Evolutionary conservation across 345 rosid species (phyloP).

Genomic region (Anacardium occidentale): DNA sequence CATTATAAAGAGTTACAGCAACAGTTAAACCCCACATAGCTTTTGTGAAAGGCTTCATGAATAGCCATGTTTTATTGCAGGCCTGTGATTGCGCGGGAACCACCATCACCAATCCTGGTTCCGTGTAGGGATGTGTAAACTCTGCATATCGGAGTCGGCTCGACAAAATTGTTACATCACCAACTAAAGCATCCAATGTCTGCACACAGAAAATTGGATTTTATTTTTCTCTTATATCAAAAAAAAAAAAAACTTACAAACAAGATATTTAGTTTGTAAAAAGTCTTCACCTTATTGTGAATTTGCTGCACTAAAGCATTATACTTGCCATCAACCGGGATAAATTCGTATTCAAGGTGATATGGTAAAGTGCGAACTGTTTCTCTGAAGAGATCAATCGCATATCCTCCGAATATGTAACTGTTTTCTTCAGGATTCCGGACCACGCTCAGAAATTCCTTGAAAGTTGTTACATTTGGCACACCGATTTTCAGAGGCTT

Average conservation of each 20-base stretch:
- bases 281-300: conserved; percentile 14
- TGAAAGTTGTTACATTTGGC: not conserved
- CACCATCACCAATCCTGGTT: conserved; percentile 23
- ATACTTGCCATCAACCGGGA: conserved; percentile 16
- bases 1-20: conserved; percentile 23
- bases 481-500: not conserved
- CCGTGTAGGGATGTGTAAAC: conserved; percentile 30
- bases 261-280: not conserved
- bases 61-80: conserved; percentile 19
- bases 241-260: not conserved
- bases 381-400: conserved; percentile 19
- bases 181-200: conserved; percentile 17
- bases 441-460: not conserved
- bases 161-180: conserved; percentile 15
- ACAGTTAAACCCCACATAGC: conserved; percentile 24
- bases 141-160: conserved; percentile 17
- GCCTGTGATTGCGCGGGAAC: conserved; percentile 1
- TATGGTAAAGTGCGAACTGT: conserved; percentile 9
- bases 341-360: not conserved
- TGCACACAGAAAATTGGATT: not conserved
- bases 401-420: conserved; percentile 1
- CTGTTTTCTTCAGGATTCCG: not conserved
- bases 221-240: too few relatives aligned
- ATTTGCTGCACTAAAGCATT: conserved; percentile 14
- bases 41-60: conserved; percentile 25